Base-by-base conservation (phyloP, 768 basidiomycete genomes). In the Trametes cubensis region DNA sequence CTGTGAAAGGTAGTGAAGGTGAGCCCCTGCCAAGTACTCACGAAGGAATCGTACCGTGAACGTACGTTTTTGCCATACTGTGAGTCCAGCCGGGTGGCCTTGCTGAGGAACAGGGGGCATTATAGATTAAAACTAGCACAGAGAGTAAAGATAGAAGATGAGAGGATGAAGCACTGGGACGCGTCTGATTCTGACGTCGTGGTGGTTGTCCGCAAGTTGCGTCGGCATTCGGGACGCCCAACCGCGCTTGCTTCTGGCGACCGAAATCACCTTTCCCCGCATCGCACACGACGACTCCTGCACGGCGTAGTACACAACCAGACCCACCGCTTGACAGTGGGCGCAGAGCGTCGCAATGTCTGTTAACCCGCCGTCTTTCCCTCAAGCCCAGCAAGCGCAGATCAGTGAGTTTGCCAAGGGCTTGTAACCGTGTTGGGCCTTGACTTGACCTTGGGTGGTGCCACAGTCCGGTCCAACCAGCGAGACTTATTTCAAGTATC, bases 331-430 rank as follows among this genome's bases (percentile, higher is more conserved):
- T 65, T 67, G 67, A 49, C 40, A 20, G 25, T 67, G 58, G 66
- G 23, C 51, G 40, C 51, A 14, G 28, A 42, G 42, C 45, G 26
- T 23, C n/a, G 58, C 44, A 46, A 66, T 69, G 72, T 66, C 71
- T 23, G 44, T 63, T 28, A 49, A 62, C 39, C 58, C 73, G 58
- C 80, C 79, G 17, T 76, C 81, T 6, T 90, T 94, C 70, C 92
- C 92, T 61, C 75, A 67, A 3, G 91, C 93, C 51, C 88, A 87
- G 68, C 93, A 94, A 68, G 91, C 92, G 40, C 92, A 94, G 75
- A 94, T 92, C 63, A 89, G 92, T 94, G 65, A 53, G 91, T 79
- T 20, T 13, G n/a, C 1, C 25, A 15, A 3, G 8, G 4, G 28
- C 8, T 26, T 2, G 15, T 17, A 42, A 30, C 2, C n/a, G 34